Conservation (phyloP, 495 filamentous ascomycete species). For the Pseudomonodictys pantanalensis region DNA sequence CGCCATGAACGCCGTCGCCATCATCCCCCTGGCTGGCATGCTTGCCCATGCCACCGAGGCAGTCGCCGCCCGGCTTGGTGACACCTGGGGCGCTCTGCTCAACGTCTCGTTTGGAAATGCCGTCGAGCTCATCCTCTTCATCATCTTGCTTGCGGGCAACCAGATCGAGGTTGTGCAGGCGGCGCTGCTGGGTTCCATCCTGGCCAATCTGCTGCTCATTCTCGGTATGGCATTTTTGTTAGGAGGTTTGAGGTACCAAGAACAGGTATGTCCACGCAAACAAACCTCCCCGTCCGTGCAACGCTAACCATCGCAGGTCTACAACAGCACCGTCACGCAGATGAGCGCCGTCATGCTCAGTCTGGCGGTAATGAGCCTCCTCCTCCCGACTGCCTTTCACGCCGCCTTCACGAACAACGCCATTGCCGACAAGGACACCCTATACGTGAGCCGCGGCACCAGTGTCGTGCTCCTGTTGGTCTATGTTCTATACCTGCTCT, state of each 20-base stretch:
- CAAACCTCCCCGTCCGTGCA: background rate
- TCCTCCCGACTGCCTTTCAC: conserved; percentile 87
- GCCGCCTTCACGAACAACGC: conserved; percentile 68
- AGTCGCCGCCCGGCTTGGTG: conserved; percentile 32
- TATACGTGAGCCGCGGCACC: conserved; percentile 84
- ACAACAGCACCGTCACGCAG: conserved; percentile 91
- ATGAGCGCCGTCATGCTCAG: conserved; percentile 92
- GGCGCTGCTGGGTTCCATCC: conserved; percentile 80
- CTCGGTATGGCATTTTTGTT: conserved; percentile 86
- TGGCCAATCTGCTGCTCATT: conserved; percentile 84
- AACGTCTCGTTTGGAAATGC: conserved; percentile 39
- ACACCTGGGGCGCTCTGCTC: conserved; percentile 33
- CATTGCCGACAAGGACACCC: conserved; percentile 63
- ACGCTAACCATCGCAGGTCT: conserved; percentile 56
- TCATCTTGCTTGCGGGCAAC: conserved; percentile 45
- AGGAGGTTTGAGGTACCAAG: conserved; percentile 80
- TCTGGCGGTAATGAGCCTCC: conserved; percentile 80
- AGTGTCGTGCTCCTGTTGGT: conserved; percentile 85
- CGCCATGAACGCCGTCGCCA: conserved; percentile 37
- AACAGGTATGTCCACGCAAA: conserved; percentile 58
- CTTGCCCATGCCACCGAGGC: conserved; percentile 35
- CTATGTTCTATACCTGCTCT: conserved; percentile 80
- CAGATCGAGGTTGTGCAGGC: conserved; percentile 90
- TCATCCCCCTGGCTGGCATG: conserved; percentile 36
- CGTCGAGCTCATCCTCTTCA: conserved; percentile 38